Evolutionary conservation across 306 rosid genomes (phyloP).

Genomic region (Sesbania bispinosa): DNA sequence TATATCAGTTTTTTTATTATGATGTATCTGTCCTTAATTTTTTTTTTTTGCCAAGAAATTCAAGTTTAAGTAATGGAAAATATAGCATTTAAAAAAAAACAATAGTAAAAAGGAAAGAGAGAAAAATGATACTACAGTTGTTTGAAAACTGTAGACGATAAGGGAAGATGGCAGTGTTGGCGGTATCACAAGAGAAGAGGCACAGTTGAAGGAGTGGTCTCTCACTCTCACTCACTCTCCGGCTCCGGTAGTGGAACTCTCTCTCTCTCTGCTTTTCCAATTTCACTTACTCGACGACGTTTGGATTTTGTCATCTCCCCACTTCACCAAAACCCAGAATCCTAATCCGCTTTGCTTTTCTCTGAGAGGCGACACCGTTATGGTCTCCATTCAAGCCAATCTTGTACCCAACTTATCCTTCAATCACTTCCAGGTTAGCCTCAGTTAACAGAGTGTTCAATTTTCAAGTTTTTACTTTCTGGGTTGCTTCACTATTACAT

Average conservation of each 20-base stretch:
- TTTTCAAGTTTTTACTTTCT: slow-evolving; percentile 3
- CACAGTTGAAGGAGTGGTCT: not conserved
- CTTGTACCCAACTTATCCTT: slow-evolving; percentile 45
- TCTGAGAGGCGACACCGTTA: not conserved
- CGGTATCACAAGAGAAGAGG: not conserved
- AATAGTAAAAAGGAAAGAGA: not conserved
- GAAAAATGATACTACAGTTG: not conserved
- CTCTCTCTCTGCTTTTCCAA: not conserved
- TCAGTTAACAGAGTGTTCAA: slow-evolving; percentile 18
- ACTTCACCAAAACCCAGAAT: no score
- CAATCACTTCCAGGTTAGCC: slow-evolving; percentile 54
- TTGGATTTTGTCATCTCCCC: not conserved
- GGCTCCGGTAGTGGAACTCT: no score
- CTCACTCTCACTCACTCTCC: no score
- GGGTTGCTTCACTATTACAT: not conserved
- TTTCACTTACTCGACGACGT: not conserved
- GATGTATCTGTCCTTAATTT: no score
- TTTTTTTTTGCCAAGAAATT: no score
- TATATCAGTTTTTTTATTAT: no score
- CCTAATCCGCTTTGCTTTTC: no score
- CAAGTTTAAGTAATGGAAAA: no score
- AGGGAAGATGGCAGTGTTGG: slow-evolving; percentile 7
- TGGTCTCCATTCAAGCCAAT: slow-evolving; percentile 43
- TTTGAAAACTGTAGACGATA: not conserved
- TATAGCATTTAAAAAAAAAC: no score